phyloP scores from a whole-genome alignment of 2,329 filamentous ascomycete species.

The Akanthomyces dipterigenus region DNA sequence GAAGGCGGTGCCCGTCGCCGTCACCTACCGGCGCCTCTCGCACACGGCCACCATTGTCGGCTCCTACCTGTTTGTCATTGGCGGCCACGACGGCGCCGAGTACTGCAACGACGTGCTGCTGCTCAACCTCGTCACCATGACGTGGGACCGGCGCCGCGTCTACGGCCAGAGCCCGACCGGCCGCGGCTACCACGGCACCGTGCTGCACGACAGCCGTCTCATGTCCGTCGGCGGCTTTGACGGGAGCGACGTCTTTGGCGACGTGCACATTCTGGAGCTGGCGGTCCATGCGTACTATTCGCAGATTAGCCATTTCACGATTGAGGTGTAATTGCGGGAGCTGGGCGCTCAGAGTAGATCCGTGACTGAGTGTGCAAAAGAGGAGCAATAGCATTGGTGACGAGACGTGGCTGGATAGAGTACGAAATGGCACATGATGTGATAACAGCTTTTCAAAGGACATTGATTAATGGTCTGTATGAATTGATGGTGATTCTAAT shows the following conservation, averaged over 20 bases:
- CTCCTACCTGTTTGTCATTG: conserved; percentile 63
- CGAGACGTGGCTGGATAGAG: background rate
- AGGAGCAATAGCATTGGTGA: background rate
- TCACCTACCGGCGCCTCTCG: conserved; percentile 57
- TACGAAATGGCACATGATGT: background rate
- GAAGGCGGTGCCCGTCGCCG: conserved; percentile 51
- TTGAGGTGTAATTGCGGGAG: conserved; percentile 47
- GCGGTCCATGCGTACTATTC: conserved; percentile 67
- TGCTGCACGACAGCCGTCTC: conserved; percentile 59
- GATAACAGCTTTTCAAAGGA: background rate
- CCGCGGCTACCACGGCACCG: conserved; percentile 60
- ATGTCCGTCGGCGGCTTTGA: conserved; percentile 62
- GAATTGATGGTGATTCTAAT: background rate
- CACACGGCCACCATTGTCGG: conserved; percentile 65
- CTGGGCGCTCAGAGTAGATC: too few relatives aligned
- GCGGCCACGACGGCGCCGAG: conserved; percentile 63
- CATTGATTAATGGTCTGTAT: background rate
- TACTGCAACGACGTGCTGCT: conserved; percentile 64
- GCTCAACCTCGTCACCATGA: conserved; percentile 65
- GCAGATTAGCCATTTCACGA: conserved; percentile 66
- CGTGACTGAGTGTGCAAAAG: too few relatives aligned
- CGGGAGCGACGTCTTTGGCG: conserved; percentile 59
- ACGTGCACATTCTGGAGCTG: conserved; percentile 61
- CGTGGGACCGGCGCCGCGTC: conserved; percentile 61
- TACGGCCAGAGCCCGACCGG: conserved; percentile 58